These are phyloP conservation scores for Hamamelis virginiana DNA, from an alignment of 164 flowering plant genomes.

Conservation along the genomic window DNA sequence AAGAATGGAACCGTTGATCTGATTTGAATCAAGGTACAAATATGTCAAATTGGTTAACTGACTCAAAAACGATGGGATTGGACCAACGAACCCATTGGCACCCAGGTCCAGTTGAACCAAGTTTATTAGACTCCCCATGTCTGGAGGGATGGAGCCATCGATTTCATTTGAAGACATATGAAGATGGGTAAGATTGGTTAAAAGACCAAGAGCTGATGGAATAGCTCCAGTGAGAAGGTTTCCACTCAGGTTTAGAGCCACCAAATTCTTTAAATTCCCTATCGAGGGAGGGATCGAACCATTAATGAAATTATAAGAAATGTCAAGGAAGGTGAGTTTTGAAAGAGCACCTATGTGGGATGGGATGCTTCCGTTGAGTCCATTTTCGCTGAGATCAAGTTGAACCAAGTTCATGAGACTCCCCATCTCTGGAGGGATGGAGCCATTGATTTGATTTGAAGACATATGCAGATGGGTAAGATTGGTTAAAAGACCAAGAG, in stretches of 20 bases:
- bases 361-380: too few relatives aligned
- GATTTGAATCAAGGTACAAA: too few relatives aligned
- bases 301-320: too few relatives aligned
- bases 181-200: background rate
- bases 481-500: conserved; percentile 2
- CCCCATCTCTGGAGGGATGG: conserved; percentile 5
- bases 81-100: too few relatives aligned
- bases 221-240: too few relatives aligned
- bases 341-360: conserved; percentile 2
- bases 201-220: conserved; percentile 1
- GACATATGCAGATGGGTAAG: background rate
- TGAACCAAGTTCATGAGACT: background rate
- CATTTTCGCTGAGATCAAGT: background rate
- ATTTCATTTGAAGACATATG: background rate
- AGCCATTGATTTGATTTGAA: background rate
- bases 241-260: too few relatives aligned
- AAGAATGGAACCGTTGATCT: too few relatives aligned
- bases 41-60: too few relatives aligned
- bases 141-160: conserved; percentile 3
- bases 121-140: background rate
- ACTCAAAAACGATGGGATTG: too few relatives aligned
- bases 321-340: conserved; percentile 5
- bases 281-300: too few relatives aligned
- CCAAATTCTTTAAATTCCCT: too few relatives aligned
- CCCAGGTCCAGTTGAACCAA: background rate